A percentile compares a stretch with the other conserved stretches of the same genome.
These are phyloP conservation scores for Heterobasidion irregulare DNA, from an alignment of 1,284 basidiomycete genomes.

Conservation along the genomic window DNA sequence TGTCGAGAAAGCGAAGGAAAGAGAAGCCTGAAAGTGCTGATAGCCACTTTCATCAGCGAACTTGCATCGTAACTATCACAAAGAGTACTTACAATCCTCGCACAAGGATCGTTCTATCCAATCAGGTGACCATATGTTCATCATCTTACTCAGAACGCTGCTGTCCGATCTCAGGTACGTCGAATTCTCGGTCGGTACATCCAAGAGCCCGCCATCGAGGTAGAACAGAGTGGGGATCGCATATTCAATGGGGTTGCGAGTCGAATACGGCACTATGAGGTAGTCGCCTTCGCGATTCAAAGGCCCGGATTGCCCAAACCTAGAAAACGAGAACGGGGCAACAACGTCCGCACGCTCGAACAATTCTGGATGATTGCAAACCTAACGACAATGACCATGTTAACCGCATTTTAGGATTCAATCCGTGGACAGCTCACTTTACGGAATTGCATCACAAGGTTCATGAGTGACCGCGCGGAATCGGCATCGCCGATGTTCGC, in stretches of 20 bases:
- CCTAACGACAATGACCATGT: constrained; percentile 32
- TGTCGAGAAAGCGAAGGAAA: constrained; percentile 66
- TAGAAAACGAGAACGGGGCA: constrained; percentile 85
- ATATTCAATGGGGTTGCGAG: constrained; percentile 81
- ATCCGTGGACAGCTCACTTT: constrained; percentile 47
- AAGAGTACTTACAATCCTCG: constrained; percentile 41
- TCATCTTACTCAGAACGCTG: constrained; percentile 59
- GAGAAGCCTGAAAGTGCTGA: constrained; percentile 47
- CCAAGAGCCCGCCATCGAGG: constrained; percentile 69
- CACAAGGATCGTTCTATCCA: constrained; percentile 72
- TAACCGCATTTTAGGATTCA: background rate
- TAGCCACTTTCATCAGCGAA: background rate
- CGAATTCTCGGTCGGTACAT: constrained; percentile 53
- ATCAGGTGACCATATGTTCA: constrained; percentile 89
- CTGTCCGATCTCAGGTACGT: constrained; percentile 42
- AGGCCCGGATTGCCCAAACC: constrained; percentile 78
- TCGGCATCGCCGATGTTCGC: constrained; percentile 85
- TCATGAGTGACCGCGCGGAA: constrained; percentile 92
- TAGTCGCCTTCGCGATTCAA: constrained; percentile 83
- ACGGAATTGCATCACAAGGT: constrained; percentile 99
- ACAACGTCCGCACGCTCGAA: constrained; percentile 97
- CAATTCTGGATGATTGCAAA: constrained; percentile 98
- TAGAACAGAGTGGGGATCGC: constrained; percentile 74
- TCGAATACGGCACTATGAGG: constrained; percentile 78
- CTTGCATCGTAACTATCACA: background rate